Conservation (phyloP, 148 eudicot species). For the Oxyria digyna region DNA sequence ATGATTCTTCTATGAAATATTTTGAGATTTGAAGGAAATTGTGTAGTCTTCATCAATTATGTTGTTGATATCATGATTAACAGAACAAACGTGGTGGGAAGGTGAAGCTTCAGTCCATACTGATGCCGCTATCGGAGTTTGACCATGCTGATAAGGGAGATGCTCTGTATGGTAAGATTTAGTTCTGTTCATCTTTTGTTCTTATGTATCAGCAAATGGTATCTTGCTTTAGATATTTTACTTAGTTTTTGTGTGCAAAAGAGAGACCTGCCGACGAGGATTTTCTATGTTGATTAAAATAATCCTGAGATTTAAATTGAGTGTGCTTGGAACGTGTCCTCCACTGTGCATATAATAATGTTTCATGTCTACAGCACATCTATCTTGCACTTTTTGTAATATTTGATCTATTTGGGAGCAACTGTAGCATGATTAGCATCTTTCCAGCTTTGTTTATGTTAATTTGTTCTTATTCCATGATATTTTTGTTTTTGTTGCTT, state of each 20-base stretch:
- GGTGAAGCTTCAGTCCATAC: constrained; percentile 74
- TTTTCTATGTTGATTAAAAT: background rate
- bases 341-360: constrained; percentile 3
- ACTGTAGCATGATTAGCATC: background rate
- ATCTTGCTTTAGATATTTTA: background rate
- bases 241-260: background rate
- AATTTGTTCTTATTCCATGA: background rate
- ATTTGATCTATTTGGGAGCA: background rate
- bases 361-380: background rate
- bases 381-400: background rate
- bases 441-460: background rate
- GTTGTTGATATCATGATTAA: background rate
- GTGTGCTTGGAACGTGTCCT: background rate
- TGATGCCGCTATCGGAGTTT: constrained; percentile 84
- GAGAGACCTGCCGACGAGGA: background rate
- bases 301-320: background rate
- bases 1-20: background rate
- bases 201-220: background rate
- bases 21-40: background rate
- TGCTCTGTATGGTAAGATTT: constrained; percentile 67
- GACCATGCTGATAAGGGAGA: constrained; percentile 92
- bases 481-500: background rate
- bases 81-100: constrained; percentile 97
- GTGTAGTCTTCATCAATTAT: background rate
- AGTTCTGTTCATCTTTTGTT: background rate